Evolutionary conservation across 139 green algal genomes (phyloP).

Genomic region (Auxenochlorella protothecoides): DNA sequence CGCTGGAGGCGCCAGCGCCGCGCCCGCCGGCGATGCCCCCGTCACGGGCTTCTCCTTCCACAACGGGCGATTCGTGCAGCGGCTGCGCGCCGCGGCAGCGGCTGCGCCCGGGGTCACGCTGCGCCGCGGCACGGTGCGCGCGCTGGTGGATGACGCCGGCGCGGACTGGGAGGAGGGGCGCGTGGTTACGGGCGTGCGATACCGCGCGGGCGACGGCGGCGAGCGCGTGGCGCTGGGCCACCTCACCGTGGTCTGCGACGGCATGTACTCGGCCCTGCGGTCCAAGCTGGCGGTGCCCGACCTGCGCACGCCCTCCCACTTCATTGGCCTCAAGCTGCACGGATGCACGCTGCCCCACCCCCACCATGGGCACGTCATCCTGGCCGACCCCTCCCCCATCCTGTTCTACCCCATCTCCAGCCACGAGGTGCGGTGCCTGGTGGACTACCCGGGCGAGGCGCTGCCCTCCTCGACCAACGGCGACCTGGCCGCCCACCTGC

Average conservation of each 20-base stretch:
- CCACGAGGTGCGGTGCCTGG: slow-evolving; percentile 78
- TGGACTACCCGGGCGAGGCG: slow-evolving; percentile 82
- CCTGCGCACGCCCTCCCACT: slow-evolving; percentile 78
- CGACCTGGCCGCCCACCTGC: slow-evolving; percentile 53
- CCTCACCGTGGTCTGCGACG: slow-evolving; percentile 89
- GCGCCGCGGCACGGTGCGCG: slow-evolving; percentile 56
- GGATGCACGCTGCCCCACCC: slow-evolving; percentile 56
- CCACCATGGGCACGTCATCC: slow-evolving; percentile 90
- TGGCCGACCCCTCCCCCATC: slow-evolving; percentile 87
- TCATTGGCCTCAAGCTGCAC: slow-evolving; percentile 85
- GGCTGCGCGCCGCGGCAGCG: slow-evolving; percentile 57
- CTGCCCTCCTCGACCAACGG: slow-evolving; percentile 42
- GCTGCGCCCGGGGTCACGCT: slow-evolving; percentile 42
- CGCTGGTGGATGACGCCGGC: slow-evolving; percentile 61
- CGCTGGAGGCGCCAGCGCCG: too few relatives aligned
- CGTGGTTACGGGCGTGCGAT: slow-evolving; percentile 79
- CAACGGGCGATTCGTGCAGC: slow-evolving; percentile 90
- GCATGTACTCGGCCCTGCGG: slow-evolving; percentile 91
- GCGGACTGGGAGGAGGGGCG: slow-evolving; percentile 62
- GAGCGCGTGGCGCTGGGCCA: slow-evolving; percentile 47
- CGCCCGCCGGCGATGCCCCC: neutral
- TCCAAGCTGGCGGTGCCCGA: slow-evolving; percentile 54
- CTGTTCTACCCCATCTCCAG: slow-evolving; percentile 97
- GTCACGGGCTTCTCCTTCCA: slow-evolving; percentile 90
- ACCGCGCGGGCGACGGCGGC: slow-evolving; percentile 44